phyloP scores from a whole-genome alignment of 176 grass and related monocot species.

The Secale cereale region DNA sequence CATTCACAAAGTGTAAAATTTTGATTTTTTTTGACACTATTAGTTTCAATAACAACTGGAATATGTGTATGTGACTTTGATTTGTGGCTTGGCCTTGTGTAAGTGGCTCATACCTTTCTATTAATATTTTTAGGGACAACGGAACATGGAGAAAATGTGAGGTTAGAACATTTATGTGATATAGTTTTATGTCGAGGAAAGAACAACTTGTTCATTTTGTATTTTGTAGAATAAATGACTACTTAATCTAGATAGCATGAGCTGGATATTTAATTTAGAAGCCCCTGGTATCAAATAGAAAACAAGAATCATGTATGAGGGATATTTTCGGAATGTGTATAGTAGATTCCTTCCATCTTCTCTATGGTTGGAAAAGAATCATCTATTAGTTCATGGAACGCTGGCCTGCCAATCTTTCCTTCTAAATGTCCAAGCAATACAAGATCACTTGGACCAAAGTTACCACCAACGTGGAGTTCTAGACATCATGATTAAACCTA shows the following conservation, averaged over 20 bases:
- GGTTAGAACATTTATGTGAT: no score
- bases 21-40: no score
- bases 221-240: conserved; percentile 74
- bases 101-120: no score
- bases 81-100: no score
- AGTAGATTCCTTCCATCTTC: no score
- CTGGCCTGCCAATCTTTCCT: conserved; percentile 43
- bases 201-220: conserved; percentile 55
- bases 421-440: conserved; percentile 76
- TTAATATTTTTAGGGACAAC: no score
- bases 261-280: background rate
- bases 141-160: no score
- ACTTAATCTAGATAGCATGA: background rate
- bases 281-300: background rate
- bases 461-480: conserved; percentile 68
- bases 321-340: conserved; percentile 63
- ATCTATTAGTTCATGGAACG: conserved; percentile 67
- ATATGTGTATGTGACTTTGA: no score
- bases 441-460: conserved; percentile 76
- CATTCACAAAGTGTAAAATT: no score
- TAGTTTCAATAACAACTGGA: no score
- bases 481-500: conserved; percentile 64
- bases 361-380: conserved; percentile 25
- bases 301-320: conserved; percentile 33
- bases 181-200: no score